phyloP scores from a whole-genome alignment of 257 asterid genomes.

The Cruciata laevipes region DNA sequence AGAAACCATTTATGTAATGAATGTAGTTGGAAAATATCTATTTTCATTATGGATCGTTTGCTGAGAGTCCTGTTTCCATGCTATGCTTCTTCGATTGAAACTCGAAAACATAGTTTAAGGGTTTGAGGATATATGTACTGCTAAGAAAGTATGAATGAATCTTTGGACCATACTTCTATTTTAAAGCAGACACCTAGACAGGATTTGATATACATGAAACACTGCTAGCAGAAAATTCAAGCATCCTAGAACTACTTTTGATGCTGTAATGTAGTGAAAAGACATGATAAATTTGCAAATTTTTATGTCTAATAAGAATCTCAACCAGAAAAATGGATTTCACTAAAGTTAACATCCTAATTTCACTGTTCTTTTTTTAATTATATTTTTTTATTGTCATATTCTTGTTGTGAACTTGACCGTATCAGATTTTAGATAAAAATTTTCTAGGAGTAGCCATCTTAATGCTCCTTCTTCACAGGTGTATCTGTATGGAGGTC shows the following conservation, averaged over 20 bases:
- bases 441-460: background rate
- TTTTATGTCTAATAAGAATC: background rate
- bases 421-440: background rate
- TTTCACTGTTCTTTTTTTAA: background rate
- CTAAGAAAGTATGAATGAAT: background rate
- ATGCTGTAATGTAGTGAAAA: too few relatives aligned
- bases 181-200: background rate
- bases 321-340: background rate
- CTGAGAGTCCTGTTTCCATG: too few relatives aligned
- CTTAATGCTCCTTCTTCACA: slow-evolving; percentile 17
- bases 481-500: slow-evolving; percentile 80
- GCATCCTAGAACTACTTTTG: background rate
- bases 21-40: background rate
- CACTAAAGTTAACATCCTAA: background rate
- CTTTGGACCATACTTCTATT: too few relatives aligned
- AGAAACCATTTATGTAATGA: background rate
- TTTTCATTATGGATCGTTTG: background rate
- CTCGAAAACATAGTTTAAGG: background rate
- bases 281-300: background rate
- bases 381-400: background rate
- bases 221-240: slow-evolving; percentile 1
- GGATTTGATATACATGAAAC: background rate
- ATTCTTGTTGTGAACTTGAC: background rate
- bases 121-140: background rate
- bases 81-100: background rate